phyloP scores from a whole-genome alignment of 2,329 filamentous ascomycete genomes.

The Colletotrichum cereale region DNA sequence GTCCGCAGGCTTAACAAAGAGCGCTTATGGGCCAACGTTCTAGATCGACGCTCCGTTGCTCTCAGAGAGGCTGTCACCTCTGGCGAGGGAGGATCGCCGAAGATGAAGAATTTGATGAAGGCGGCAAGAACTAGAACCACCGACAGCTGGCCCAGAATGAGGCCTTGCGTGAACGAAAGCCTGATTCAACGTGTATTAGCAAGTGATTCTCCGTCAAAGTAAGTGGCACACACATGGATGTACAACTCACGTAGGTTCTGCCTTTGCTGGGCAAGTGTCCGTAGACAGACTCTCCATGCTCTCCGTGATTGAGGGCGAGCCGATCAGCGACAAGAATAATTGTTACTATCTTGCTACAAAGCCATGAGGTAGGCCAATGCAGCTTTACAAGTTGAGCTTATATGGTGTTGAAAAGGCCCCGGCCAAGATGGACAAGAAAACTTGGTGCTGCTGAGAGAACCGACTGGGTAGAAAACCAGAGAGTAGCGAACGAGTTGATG shows the following conservation, averaged over 20 bases:
- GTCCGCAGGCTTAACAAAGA: constrained; percentile 75
- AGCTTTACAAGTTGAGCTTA: not conserved
- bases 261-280: constrained; percentile 50
- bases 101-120: constrained; percentile 99
- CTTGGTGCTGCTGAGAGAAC: not conserved
- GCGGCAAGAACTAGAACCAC: constrained; percentile 91
- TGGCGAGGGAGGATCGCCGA: constrained; percentile 89
- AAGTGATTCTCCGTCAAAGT: not conserved
- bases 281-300: constrained; percentile 39
- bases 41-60: constrained; percentile 79
- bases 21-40: constrained; percentile 81
- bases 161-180: constrained; percentile 91
- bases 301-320: not conserved
- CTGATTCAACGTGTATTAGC: constrained; percentile 55
- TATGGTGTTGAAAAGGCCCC: not conserved
- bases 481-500: not conserved
- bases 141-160: constrained; percentile 92
- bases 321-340: not conserved
- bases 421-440: not conserved
- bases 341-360: too few species aligned
- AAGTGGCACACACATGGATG: not conserved
- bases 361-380: not conserved
- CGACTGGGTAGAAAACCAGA: not conserved
- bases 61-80: constrained; percentile 83
- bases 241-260: constrained; percentile 42